Conservation (phyloP, 1,284 basidiomycete genomes). For the Tilletia setariae region DNA sequence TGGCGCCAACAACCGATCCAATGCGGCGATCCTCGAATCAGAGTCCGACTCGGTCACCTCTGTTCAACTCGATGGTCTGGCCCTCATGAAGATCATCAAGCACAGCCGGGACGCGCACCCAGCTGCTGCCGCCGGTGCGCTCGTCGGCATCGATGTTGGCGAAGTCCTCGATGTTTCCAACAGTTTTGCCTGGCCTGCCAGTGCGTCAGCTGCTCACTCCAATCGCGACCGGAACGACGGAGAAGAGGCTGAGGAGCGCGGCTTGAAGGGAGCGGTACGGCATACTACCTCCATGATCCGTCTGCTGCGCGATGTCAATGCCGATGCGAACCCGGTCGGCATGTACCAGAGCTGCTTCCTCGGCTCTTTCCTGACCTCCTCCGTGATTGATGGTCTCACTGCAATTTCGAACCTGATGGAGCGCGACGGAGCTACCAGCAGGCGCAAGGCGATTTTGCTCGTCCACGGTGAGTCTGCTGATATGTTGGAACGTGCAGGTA, state of each 20-base stretch:
- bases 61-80: conserved; percentile 50
- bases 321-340: conserved; percentile 90
- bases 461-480: conserved; percentile 33
- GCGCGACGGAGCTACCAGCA: conserved; percentile 47
- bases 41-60: conserved; percentile 29
- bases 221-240: conserved; percentile 23
- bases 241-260: conserved; percentile 47
- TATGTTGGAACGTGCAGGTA: not conserved
- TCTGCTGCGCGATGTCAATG: conserved; percentile 83
- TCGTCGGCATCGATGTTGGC: conserved; percentile 51
- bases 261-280: conserved; percentile 46
- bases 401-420: conserved; percentile 48
- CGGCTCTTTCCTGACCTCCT: conserved; percentile 61
- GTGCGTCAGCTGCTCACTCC: conserved; percentile 7
- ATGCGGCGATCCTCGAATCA: not conserved
- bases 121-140: conserved; percentile 40
- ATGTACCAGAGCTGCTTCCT: conserved; percentile 96
- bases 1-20: not conserved
- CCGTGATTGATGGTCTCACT: conserved; percentile 74
- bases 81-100: conserved; percentile 54
- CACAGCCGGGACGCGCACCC: conserved; percentile 53
- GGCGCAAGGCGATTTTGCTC: conserved; percentile 49
- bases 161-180: conserved; percentile 51
- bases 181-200: conserved; percentile 46
- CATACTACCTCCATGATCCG: conserved; percentile 83